Evolutionary conservation across 2,329 filamentous ascomycete species (phyloP), one percentile per base, ranked within the genome.

Genomic region (Sporothrix variecibatus): DNA sequence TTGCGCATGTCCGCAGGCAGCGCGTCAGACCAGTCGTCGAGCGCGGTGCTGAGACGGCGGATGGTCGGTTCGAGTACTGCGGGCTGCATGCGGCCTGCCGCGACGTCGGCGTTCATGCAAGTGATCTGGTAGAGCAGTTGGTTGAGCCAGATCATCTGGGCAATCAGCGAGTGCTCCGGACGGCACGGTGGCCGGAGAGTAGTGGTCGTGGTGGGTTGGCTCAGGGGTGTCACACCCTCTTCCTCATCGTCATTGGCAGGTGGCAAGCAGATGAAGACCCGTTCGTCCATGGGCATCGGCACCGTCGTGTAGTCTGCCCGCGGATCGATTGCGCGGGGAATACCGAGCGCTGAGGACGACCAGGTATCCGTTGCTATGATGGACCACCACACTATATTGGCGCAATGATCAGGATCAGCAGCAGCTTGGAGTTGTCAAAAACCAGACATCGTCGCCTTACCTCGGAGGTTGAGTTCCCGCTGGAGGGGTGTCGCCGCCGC

Each of bases 281-380:
- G 56, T 17, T 60, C 56, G 11, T 60, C 56, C 56, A 60, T 60
- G 7, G 56, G 56, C 56, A 60, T 28, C 56, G 56, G 56, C 26
- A 60, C 28, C 1, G 56, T 60, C 28, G 23, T 34, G 26, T 60
- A 26, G 7, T 60, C 56, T 8, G 23, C 15, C 64, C 6, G 40
- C 15, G 38, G 64, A 20, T 26, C 8, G 11, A 68, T 26, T 15
- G 64, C 64, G n/a, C 64, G 38, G 5, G 40, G 64, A 15, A 68
- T 46, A 31, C 40, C 40, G 38, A 68, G 38, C 1, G 64, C 64
- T 15, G 64, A 46, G n/a, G 64, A 68, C n/a, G 64, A 68, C 64
- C 64, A 68, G 40, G 64, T 68, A 20, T 68, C 64, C 26, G 64
- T 68, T 28, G 64, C 64, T 46, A 68, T 31, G 64, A 68, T 49